Percentiles rank a stretch among this genome's conserved stretches.
These are phyloP conservation scores for Geotrichum restrictum DNA, from an alignment of 1,139 yeast genomes.

Conservation along the genomic window DNA sequence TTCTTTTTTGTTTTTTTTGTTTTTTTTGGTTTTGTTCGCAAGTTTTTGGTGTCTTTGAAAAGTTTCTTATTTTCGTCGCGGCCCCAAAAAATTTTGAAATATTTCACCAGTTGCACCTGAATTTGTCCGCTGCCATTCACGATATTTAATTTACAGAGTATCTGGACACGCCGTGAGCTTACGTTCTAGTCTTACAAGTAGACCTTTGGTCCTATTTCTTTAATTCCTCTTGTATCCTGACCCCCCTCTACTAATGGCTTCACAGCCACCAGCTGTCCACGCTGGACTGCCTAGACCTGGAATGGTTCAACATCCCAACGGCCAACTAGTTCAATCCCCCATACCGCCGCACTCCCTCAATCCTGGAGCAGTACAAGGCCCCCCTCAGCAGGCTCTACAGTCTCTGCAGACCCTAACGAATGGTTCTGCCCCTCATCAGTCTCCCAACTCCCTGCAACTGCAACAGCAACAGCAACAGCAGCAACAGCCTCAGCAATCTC, in stretches of 20 bases:
- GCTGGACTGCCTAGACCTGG: not conserved
- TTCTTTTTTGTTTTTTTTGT: not conserved
- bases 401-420: not conserved
- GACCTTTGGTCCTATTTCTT: not conserved
- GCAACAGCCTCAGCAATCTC: slow-evolving; percentile 24
- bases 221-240: not conserved
- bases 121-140: not conserved
- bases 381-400: not conserved
- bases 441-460: slow-evolving; percentile 27
- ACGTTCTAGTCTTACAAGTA: too few relatives aligned
- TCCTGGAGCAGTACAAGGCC: too few relatives aligned
- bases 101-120: not conserved
- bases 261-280: slow-evolving; percentile 2
- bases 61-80: not conserved
- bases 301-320: slow-evolving; percentile 1
- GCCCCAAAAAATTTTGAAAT: not conserved
- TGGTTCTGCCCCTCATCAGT: slow-evolving; percentile 25
- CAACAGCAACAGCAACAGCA: slow-evolving; percentile 25
- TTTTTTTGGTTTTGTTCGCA: not conserved
- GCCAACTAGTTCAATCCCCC: slow-evolving; percentile 2
- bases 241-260: not conserved
- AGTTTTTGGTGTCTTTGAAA: not conserved
- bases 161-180: too few relatives aligned
- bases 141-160: not conserved
- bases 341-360: not conserved